Percentiles rank a stretch among this genome's conserved stretches.
phyloP scores from a whole-genome alignment of 768 basidiomycete genomes.

The Amanita molliuscula region DNA sequence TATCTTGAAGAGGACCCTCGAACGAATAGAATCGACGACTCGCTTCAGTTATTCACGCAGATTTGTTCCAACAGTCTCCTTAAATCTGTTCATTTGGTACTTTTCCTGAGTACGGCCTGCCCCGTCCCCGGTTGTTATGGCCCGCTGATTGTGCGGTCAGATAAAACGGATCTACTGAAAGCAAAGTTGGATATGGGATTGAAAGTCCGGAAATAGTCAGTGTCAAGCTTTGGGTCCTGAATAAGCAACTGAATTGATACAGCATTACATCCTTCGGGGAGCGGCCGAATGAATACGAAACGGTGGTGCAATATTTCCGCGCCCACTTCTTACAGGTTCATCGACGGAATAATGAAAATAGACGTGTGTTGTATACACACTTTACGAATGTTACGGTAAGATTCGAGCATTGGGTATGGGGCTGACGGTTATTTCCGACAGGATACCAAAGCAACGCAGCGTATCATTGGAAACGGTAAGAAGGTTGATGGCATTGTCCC shows the following conservation, averaged over 20 bases:
- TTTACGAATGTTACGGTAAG: conserved; percentile 72
- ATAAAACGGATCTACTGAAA: conserved; percentile 71
- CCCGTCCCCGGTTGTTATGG: conserved; percentile 1
- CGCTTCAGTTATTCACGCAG: conserved; percentile 78
- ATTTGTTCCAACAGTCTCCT: conserved; percentile 76
- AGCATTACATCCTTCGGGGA: conserved; percentile 79
- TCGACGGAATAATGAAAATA: conserved; percentile 67
- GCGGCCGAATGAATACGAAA: conserved; percentile 72
- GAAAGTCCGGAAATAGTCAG: conserved; percentile 73
- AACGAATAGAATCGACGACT: conserved; percentile 81
- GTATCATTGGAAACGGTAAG: conserved; percentile 71
- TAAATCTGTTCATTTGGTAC: conserved; percentile 53
- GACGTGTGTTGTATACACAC: conserved; percentile 73
- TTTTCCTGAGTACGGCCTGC: conserved; percentile 44
- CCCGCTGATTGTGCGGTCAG: conserved; percentile 21
- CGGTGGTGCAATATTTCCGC: conserved; percentile 78
- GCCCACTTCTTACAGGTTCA: conserved; percentile 82
- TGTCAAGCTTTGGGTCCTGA: conserved; percentile 5
- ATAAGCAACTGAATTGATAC: conserved; percentile 5
- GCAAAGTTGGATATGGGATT: conserved; percentile 63
- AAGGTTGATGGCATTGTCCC: not conserved
- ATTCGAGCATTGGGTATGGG: not conserved
- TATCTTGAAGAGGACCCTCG: conserved; percentile 82
- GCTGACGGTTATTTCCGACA: conserved; percentile 15
- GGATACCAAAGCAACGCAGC: conserved; percentile 79